Evolutionary conservation across 352 stramenopile species (phyloP).

Genomic region (Ochromonadaceae sp.): DNA sequence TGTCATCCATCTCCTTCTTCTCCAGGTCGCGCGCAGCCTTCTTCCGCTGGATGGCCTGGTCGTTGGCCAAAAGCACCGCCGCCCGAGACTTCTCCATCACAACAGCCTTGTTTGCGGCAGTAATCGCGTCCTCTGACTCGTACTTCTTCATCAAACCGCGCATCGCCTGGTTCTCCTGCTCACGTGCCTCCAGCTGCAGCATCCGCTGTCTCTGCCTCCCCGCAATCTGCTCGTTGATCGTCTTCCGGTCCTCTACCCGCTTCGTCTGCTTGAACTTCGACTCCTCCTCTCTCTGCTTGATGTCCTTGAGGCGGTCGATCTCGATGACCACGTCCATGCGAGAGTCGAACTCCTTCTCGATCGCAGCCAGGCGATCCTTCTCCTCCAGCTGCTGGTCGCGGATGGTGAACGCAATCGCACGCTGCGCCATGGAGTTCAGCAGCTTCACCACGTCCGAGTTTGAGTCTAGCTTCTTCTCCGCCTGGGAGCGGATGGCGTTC

Average conservation of each 20-base stretch:
- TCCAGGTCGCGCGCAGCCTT: slow-evolving; percentile 28
- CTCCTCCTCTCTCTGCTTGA: slow-evolving; percentile 65
- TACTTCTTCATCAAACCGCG: slow-evolving; percentile 53
- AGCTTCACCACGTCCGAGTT: slow-evolving; percentile 75
- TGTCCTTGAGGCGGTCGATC: slow-evolving; percentile 70
- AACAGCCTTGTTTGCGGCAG: slow-evolving; percentile 25
- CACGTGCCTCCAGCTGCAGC: slow-evolving; percentile 54
- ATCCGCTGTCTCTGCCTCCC: slow-evolving; percentile 52
- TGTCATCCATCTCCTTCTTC: slow-evolving; percentile 34
- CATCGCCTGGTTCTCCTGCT: slow-evolving; percentile 71
- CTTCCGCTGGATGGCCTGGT: slow-evolving; percentile 35
- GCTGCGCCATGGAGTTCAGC: slow-evolving; percentile 69
- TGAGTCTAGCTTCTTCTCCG: slow-evolving; percentile 42
- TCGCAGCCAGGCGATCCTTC: slow-evolving; percentile 32
- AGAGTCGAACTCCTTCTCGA: slow-evolving; percentile 67
- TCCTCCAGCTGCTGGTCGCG: slow-evolving; percentile 67
- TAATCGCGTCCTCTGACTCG: slow-evolving; percentile 33
- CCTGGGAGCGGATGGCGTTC: slow-evolving; percentile 39
- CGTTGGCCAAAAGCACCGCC: slow-evolving; percentile 41
- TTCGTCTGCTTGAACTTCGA: slow-evolving; percentile 43
- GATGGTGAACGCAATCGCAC: slow-evolving; percentile 78
- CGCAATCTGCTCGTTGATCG: slow-evolving; percentile 51
- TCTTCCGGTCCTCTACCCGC: slow-evolving; percentile 56
- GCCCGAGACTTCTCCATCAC: slow-evolving; percentile 28
- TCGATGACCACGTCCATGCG: slow-evolving; percentile 86